Conservation (phyloP, 2,329 filamentous ascomycete species). For the Penicillium sclerotigenum region DNA sequence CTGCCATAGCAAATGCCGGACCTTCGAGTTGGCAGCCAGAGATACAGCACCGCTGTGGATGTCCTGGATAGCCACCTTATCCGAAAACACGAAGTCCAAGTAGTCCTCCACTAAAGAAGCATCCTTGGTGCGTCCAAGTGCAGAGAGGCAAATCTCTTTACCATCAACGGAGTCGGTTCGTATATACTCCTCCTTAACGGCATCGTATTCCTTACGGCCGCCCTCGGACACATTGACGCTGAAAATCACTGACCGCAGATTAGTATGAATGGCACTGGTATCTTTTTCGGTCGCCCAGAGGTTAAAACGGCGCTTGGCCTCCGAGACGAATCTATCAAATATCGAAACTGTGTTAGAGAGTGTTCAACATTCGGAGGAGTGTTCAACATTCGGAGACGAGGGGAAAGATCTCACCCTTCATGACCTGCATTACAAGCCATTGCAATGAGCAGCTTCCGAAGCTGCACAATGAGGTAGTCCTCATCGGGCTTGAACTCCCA, state of each 20-base stretch:
- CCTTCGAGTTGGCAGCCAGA: slow-evolving; percentile 69
- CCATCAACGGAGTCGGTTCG: slow-evolving; percentile 83
- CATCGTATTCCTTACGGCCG: slow-evolving; percentile 64
- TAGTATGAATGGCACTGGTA: slow-evolving; percentile 71
- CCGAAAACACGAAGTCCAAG: slow-evolving; percentile 74
- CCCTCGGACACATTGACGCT: slow-evolving; percentile 73
- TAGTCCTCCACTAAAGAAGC: slow-evolving; percentile 64
- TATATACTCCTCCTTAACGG: slow-evolving; percentile 80
- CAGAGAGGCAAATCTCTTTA: slow-evolving; percentile 76
- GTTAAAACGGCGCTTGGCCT: slow-evolving; percentile 75
- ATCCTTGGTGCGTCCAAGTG: slow-evolving; percentile 72
- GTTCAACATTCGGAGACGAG: neutral
- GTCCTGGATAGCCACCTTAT: slow-evolving; percentile 80
- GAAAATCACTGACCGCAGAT: slow-evolving; percentile 76
- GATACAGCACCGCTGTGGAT: slow-evolving; percentile 76
- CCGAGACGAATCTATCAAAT: slow-evolving; percentile 58
- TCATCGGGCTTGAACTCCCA: slow-evolving; percentile 80
- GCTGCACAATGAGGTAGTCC: slow-evolving; percentile 75
- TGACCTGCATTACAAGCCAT: slow-evolving; percentile 75
- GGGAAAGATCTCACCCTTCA: slow-evolving; percentile 55
- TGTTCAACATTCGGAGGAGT: too few species aligned
- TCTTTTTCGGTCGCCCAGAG: slow-evolving; percentile 68
- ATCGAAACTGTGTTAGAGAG: neutral
- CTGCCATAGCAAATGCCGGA: slow-evolving; percentile 74
- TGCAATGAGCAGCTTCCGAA: slow-evolving; percentile 76